Percentiles rank a stretch among this genome's conserved stretches.
Evolutionary conservation across 305 asterid species (phyloP).

Genomic region (Petunia hybrid): DNA sequence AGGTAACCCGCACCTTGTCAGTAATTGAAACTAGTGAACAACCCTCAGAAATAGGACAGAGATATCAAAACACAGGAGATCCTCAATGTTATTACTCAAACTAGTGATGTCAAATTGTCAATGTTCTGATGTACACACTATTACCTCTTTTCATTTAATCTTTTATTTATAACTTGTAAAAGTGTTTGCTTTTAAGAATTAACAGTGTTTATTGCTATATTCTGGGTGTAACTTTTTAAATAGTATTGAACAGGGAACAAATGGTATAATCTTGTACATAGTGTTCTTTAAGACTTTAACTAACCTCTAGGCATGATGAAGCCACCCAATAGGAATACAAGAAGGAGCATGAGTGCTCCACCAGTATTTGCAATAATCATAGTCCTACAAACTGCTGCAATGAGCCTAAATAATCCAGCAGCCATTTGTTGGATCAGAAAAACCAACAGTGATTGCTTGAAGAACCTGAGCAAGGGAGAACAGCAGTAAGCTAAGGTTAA

Average conservation of each 20-base stretch:
- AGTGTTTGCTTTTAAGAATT: neutral
- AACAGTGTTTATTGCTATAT: neutral
- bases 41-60: neutral
- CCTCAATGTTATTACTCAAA: neutral
- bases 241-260: neutral
- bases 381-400: constrained; percentile 83
- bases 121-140: neutral
- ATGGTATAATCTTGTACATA: neutral
- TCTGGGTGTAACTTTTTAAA: neutral
- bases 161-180: too few species aligned
- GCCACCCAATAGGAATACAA: constrained; percentile 85
- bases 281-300: constrained; percentile 11
- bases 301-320: constrained; percentile 88
- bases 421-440: constrained; percentile 94
- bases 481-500: neutral
- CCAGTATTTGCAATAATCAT: constrained; percentile 92
- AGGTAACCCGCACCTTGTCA: constrained; percentile 1
- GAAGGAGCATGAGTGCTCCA: constrained; percentile 73
- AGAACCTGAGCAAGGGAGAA: constrained; percentile 61
- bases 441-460: constrained; percentile 77
- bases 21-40: constrained; percentile 23
- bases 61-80: neutral
- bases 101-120: neutral
- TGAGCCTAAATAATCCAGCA: constrained; percentile 78
- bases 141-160: neutral